Evolutionary conservation across 495 filamentous ascomycete genomes (phyloP), one percentile per base, ranked within the genome.

Genomic region (Friedmanniomyces endolithicus): DNA sequence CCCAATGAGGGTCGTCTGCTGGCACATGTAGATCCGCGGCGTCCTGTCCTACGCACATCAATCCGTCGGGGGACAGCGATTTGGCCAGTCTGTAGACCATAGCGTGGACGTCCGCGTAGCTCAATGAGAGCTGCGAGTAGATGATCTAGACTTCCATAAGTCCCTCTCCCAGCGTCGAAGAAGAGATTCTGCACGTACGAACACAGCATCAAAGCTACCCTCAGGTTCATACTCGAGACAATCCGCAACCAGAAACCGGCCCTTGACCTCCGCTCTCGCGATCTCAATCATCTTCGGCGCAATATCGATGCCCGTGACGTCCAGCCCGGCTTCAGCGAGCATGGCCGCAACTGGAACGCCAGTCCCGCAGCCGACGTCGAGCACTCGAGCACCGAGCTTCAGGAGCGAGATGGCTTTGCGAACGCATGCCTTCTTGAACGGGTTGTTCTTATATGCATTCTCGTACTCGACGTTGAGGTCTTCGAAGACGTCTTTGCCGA

Each of bases 301-400:
- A 19, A 67, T 43, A 43, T 75, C 70, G 52, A 70, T 70, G n/a
- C 70, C 70, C 14, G 65, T 56, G 7, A 72, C 63, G 22, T 48
- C 29, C 52, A 67, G 68, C 12, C 66, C 71, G 8, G 58, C 65
- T 6, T 48, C 52, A 0, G 68, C 64, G 11, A 75, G 56, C 1
- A 55, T 55, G 14, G 57, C 47, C 24, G 68, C 60, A 2, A 72
- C 66, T 1, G 71, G 72, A 20, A 61, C 61, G 17, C 72, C 70
- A 8, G 72, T 73, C 41, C 71, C 72, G 56, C 65, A 72, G 8
- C 57, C 57, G 23, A 70, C 64, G 47, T 74, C 72, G 1, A 74
- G 53, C 19, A 67, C 57, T 23, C 29, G 50, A 12, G 56, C 29
- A 17, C 55, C 27, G n/a, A 54, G 59, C 37, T 55, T 52, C n/a